A percentile compares a stretch with the other conserved stretches of the same genome.
phyloP scores from a whole-genome alignment of 75 land plant species.

The Adiantum capillusveneris region DNA sequence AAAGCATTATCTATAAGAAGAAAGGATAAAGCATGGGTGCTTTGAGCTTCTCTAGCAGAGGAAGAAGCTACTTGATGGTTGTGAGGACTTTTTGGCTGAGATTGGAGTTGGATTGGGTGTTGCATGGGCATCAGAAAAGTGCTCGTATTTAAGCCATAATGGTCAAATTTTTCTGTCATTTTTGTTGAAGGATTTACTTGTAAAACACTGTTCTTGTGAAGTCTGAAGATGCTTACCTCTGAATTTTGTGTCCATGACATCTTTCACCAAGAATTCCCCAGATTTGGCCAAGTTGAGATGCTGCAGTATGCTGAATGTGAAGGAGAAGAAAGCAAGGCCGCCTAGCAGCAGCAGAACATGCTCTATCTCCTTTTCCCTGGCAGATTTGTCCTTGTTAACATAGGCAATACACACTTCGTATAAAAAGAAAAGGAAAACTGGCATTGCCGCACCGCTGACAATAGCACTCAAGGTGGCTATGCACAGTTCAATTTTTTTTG shows the following conservation, averaged over 20 bases:
- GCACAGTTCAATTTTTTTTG: not conserved
- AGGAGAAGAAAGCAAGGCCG: not conserved
- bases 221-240: too few relatives aligned
- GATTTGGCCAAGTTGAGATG: not conserved
- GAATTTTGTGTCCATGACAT: not conserved
- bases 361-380: not conserved
- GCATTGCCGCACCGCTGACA: not conserved
- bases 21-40: too few relatives aligned
- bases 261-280: not conserved
- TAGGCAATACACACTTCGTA: not conserved
- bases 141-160: too few relatives aligned
- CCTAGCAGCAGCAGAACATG: not conserved
- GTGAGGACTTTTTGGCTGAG: too few relatives aligned
- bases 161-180: too few relatives aligned
- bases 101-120: too few relatives aligned
- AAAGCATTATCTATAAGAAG: too few relatives aligned
- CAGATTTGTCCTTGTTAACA: not conserved
- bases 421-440: not conserved
- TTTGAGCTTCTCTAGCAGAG: too few relatives aligned
- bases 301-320: not conserved
- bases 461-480: not conserved
- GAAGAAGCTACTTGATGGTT: too few relatives aligned
- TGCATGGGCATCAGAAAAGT: too few relatives aligned
- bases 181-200: too few relatives aligned
- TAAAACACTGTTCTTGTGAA: too few relatives aligned